A percentile compares a stretch with the other conserved stretches of the same genome.
Conservation (phyloP, 495 filamentous ascomycete species). For the Collariella sp. region DNA sequence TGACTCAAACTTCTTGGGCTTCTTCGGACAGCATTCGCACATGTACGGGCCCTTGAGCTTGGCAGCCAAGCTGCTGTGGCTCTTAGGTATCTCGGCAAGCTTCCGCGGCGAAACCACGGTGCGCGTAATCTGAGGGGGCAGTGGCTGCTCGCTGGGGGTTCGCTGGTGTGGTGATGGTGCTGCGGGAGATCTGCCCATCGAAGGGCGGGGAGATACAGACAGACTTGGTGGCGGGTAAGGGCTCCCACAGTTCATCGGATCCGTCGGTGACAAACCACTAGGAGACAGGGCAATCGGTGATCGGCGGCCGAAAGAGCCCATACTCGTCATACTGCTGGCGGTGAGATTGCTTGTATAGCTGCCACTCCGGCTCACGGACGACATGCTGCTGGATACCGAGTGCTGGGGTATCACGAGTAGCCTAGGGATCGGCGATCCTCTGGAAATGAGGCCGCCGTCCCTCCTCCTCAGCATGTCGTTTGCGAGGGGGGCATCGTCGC, state of each 20-base stretch:
- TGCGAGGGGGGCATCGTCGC: slow-evolving; percentile 57
- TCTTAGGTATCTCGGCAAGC: slow-evolving; percentile 38
- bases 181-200: slow-evolving; percentile 33
- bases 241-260: slow-evolving; percentile 41
- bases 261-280: slow-evolving; percentile 43
- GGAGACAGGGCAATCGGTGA: slow-evolving; percentile 71
- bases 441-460: slow-evolving; percentile 43
- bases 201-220: slow-evolving; percentile 51
- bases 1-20: slow-evolving; percentile 94
- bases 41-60: slow-evolving; percentile 55
- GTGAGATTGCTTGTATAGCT: slow-evolving; percentile 65
- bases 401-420: slow-evolving; percentile 51
- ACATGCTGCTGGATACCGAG: slow-evolving; percentile 67
- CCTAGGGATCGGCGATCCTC: slow-evolving; percentile 49
- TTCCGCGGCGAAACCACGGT: slow-evolving; percentile 40
- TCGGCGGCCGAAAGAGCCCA: slow-evolving; percentile 60
- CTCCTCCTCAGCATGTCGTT: slow-evolving; percentile 62
- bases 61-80: slow-evolving; percentile 27
- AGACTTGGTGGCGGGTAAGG: slow-evolving; percentile 54
- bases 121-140: slow-evolving; percentile 20
- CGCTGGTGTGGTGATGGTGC: slow-evolving; percentile 37
- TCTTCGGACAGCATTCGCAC: slow-evolving; percentile 97
- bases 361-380: slow-evolving; percentile 61
- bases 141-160: slow-evolving; percentile 33
- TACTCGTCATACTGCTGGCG: slow-evolving; percentile 66